phyloP scores from a whole-genome alignment of 1,284 basidiomycete genomes.

The Taiwanofungus camphoratus region DNA sequence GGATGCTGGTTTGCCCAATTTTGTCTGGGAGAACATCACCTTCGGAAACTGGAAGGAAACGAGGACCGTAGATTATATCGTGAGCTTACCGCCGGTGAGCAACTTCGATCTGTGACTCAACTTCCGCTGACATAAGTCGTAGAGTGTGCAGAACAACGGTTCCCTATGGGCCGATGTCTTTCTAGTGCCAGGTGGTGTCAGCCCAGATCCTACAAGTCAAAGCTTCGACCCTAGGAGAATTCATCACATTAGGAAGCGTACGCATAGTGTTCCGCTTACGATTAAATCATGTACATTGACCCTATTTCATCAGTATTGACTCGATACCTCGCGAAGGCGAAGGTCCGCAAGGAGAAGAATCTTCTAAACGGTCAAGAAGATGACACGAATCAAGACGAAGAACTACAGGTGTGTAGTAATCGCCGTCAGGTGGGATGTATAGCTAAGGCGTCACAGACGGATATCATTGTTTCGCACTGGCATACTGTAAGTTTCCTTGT shows the following conservation, averaged over 20 bases:
- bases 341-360: constrained; percentile 79
- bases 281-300: constrained; percentile 9
- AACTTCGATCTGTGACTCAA: too few species aligned
- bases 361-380: constrained; percentile 48
- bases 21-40: constrained; percentile 79
- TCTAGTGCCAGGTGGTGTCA: constrained; percentile 62
- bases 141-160: constrained; percentile 78
- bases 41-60: constrained; percentile 79
- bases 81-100: constrained; percentile 71
- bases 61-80: constrained; percentile 56
- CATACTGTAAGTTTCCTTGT: constrained; percentile 44
- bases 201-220: constrained; percentile 53
- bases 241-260: constrained; percentile 79
- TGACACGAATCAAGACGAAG: constrained; percentile 28
- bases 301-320: constrained; percentile 61
- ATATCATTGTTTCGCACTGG: constrained; percentile 79
- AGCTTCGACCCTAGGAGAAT: constrained; percentile 53
- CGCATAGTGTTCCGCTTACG: constrained; percentile 25
- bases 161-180: constrained; percentile 86
- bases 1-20: constrained; percentile 53
- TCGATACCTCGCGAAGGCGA: constrained; percentile 70
- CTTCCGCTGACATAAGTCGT: constrained; percentile 3
- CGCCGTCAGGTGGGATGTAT: not conserved
- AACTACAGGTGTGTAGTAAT: constrained; percentile 34
- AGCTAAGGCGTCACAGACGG: constrained; percentile 32